phyloP scores from a whole-genome alignment of 257 asterid species.

The Jacaranda copaia region DNA sequence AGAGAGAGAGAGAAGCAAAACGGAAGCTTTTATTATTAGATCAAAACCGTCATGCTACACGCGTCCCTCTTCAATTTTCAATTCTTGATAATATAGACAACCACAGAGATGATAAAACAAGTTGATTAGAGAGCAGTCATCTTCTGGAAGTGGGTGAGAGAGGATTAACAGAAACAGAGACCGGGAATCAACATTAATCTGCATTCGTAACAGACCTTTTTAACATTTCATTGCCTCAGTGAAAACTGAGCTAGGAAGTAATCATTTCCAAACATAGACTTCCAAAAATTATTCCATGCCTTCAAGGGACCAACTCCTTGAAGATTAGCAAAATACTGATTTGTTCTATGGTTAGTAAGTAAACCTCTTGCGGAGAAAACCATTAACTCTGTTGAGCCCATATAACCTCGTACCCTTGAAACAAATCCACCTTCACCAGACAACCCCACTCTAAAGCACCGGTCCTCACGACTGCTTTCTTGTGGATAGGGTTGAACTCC shows the following conservation, averaged over 20 bases:
- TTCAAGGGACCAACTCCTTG: slow-evolving; percentile 56
- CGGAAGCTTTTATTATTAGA: too few relatives aligned
- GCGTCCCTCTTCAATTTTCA: too few relatives aligned
- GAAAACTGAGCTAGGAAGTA: slow-evolving; percentile 37
- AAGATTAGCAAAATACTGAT: slow-evolving; percentile 36
- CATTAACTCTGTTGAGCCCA: slow-evolving; percentile 59
- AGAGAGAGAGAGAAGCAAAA: too few relatives aligned
- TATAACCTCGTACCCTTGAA: slow-evolving; percentile 63
- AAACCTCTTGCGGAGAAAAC: slow-evolving; percentile 79
- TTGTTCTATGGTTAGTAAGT: slow-evolving; percentile 38
- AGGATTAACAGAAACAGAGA: too few relatives aligned
- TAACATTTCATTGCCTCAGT: slow-evolving; percentile 32
- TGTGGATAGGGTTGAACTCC: slow-evolving; percentile 34
- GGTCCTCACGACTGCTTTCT: slow-evolving; percentile 36
- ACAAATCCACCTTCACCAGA: slow-evolving; percentile 52
- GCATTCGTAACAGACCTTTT: background rate
- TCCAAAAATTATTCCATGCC: slow-evolving; percentile 62
- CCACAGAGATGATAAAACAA: too few relatives aligned
- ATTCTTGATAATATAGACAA: too few relatives aligned
- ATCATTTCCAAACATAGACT: slow-evolving; percentile 46
- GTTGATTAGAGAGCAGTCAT: too few relatives aligned
- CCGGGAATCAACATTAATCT: slow-evolving; percentile 22
- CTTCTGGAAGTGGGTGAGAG: too few relatives aligned
- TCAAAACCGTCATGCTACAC: too few relatives aligned
- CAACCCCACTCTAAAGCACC: slow-evolving; percentile 40